Conservation (phyloP, 2,329 filamentous ascomycete species). For the Ambrosiella cleistominuta region DNA sequence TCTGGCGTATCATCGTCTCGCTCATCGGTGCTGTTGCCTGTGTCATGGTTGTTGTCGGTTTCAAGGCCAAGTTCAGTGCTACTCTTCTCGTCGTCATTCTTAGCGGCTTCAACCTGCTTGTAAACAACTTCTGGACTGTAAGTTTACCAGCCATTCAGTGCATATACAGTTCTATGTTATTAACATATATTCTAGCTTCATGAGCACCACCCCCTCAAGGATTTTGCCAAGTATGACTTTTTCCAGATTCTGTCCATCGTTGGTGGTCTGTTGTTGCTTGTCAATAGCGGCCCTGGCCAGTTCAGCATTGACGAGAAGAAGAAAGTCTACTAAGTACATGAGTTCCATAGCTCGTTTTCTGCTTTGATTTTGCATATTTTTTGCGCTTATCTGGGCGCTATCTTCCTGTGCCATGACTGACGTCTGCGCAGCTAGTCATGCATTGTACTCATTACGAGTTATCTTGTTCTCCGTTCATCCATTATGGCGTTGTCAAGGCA, state of each 20-base stretch:
- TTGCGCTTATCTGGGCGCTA: not conserved
- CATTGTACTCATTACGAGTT: not conserved
- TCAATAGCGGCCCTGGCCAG: slow-evolving; percentile 96
- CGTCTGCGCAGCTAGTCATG: not conserved
- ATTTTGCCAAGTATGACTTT: slow-evolving; percentile 99
- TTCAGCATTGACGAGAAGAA: slow-evolving; percentile 99
- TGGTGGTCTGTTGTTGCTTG: slow-evolving; percentile 82
- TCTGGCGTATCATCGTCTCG: slow-evolving; percentile 75
- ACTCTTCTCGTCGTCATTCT: slow-evolving; percentile 88
- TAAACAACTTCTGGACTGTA: slow-evolving; percentile 99
- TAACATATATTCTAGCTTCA: slow-evolving; percentile 48
- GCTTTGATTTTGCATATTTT: slow-evolving; percentile 2
- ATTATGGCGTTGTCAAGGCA: too few species aligned
- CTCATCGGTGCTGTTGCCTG: slow-evolving; percentile 76
- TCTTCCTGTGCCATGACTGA: not conserved
- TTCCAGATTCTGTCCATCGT: slow-evolving; percentile 99
- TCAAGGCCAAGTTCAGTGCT: slow-evolving; percentile 99
- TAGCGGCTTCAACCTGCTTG: slow-evolving; percentile 88
- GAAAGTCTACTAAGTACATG: slow-evolving; percentile 69
- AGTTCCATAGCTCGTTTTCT: not conserved
- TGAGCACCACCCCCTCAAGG: slow-evolving; percentile 96
- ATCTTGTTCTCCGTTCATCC: too few species aligned
- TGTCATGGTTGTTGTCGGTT: slow-evolving; percentile 96
- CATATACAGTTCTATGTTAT: not conserved
- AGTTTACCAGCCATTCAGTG: slow-evolving; percentile 20